phyloP scores from a whole-genome alignment of 768 basidiomycete genomes.

The Chalciporus sphaerocephalus region DNA sequence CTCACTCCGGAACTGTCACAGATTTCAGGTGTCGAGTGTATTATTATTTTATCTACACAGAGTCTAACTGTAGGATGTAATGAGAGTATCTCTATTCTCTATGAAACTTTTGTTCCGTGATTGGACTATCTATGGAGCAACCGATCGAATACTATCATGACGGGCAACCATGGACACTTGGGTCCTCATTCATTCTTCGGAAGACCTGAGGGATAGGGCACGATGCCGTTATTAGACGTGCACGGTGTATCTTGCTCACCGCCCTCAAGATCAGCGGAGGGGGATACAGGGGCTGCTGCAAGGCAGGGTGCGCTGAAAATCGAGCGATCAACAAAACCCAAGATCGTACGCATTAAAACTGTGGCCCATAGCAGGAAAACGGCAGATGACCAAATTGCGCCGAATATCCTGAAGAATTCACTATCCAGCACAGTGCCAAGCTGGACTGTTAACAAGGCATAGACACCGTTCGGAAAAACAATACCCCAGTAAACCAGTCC shows the following conservation, averaged over 20 bases:
- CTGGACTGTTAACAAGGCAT: constrained; percentile 46
- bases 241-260: neutral
- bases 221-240: neutral
- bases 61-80: too few species aligned
- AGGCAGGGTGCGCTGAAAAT: constrained; percentile 47
- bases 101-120: too few species aligned
- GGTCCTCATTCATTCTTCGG: neutral
- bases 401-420: constrained; percentile 48
- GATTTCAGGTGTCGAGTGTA: too few species aligned
- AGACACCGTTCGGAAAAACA: constrained; percentile 54
- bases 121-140: too few species aligned
- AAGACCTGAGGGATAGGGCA: neutral
- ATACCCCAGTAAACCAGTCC: constrained; percentile 51
- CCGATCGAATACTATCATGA: too few species aligned
- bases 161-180: too few species aligned
- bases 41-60: too few species aligned
- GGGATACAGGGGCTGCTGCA: constrained; percentile 14
- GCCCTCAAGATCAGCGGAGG: constrained; percentile 9
- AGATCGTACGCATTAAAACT: constrained; percentile 41
- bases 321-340: constrained; percentile 42
- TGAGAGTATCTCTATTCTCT: too few species aligned
- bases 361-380: constrained; percentile 41
- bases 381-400: constrained; percentile 49
- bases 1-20: too few species aligned
- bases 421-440: constrained; percentile 47